These are phyloP conservation scores for Amanita polypyramis DNA, from an alignment of 768 basidiomycete species.

Conservation along the genomic window DNA sequence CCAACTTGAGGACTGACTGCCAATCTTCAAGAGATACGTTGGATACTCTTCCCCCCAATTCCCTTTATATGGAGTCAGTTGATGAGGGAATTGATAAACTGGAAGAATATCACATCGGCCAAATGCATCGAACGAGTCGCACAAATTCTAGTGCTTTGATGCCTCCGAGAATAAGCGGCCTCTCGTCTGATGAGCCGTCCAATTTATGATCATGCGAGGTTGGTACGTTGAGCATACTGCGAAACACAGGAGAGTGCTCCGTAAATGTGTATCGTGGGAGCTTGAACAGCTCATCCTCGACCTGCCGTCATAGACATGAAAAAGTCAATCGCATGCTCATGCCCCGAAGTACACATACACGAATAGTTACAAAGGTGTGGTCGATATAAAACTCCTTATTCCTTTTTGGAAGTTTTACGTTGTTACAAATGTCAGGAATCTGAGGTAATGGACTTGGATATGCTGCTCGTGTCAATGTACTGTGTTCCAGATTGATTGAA, in stretches of 20 bases:
- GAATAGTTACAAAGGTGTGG: too few species aligned
- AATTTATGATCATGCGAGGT: neutral
- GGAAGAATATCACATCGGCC: slow-evolving; percentile 15
- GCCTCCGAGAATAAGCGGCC: slow-evolving; percentile 1
- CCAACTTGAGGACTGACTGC: slow-evolving; percentile 27
- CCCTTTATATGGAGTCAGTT: neutral
- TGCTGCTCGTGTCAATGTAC: too few species aligned
- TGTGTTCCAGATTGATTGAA: too few species aligned
- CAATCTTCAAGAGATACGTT: slow-evolving; percentile 17
- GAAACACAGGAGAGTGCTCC: slow-evolving; percentile 3
- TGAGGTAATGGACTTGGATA: too few species aligned
- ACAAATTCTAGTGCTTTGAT: slow-evolving; percentile 1
- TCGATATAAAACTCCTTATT: too few species aligned
- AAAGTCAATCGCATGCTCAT: too few species aligned
- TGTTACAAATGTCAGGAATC: too few species aligned
- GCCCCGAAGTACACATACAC: too few species aligned
- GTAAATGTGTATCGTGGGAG: neutral
- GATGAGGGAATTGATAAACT: neutral
- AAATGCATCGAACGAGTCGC: slow-evolving; percentile 13
- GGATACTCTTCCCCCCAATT: neutral
- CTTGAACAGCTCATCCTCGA: slow-evolving; percentile 6
- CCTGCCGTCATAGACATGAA: too few species aligned
- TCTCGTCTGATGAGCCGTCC: slow-evolving; percentile 5
- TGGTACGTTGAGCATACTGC: neutral
- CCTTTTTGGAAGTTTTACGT: too few species aligned